Percentiles rank a stretch among this genome's conserved stretches.
These are phyloP conservation scores for Phytophthora citricola DNA, from an alignment of 352 stramenopile species.

Conservation along the genomic window DNA sequence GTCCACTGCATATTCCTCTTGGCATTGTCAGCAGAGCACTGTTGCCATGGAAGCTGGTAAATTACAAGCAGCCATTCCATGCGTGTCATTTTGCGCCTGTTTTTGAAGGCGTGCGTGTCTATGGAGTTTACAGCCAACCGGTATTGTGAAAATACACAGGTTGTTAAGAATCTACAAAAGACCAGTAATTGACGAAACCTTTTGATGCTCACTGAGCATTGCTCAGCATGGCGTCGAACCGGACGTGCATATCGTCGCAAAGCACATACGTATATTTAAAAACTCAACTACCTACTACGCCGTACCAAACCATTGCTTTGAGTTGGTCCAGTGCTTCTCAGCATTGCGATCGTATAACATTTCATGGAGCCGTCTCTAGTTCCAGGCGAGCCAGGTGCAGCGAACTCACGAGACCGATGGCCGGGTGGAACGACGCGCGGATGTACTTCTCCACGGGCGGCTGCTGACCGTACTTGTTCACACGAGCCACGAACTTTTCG, in stretches of 20 bases:
- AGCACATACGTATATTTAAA: too few relatives aligned
- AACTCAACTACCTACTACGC: too few relatives aligned
- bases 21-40: not conserved
- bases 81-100: slow-evolving; percentile 10
- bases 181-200: too few relatives aligned
- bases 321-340: too few relatives aligned
- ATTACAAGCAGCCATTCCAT: not conserved
- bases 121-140: not conserved
- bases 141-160: too few relatives aligned
- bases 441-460: slow-evolving; percentile 80
- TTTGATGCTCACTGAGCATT: too few relatives aligned
- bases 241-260: too few relatives aligned
- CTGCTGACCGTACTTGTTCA: slow-evolving; percentile 87
- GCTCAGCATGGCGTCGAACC: too few relatives aligned
- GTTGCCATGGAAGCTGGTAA: too few relatives aligned
- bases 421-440: slow-evolving; percentile 80
- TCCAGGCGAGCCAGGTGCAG: slow-evolving; percentile 78
- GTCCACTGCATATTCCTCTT: not conserved
- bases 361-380: slow-evolving; percentile 15
- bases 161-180: too few relatives aligned
- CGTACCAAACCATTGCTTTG: too few relatives aligned
- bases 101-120: slow-evolving; percentile 13
- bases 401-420: slow-evolving; percentile 87
- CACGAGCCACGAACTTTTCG: slow-evolving; percentile 75
- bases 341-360: too few relatives aligned